Conservation (phyloP, 2,329 filamentous ascomycete genomes). For the Colletotrichum sidae region DNA sequence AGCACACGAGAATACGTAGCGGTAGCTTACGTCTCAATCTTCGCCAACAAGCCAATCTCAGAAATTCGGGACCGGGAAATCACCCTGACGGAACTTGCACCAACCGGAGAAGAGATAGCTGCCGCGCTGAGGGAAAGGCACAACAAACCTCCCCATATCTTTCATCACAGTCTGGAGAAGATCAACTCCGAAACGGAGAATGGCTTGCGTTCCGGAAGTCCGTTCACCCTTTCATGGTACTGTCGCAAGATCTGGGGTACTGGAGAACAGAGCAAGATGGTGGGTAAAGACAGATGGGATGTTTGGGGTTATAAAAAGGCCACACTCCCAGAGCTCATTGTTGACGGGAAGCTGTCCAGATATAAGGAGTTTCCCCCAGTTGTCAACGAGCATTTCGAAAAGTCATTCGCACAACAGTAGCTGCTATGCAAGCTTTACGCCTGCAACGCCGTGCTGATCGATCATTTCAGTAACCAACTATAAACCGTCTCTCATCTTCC, state of each 20-base stretch:
- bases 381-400: conserved; percentile 25
- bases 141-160: conserved; percentile 34
- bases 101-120: conserved; percentile 42
- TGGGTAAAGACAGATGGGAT: conserved; percentile 43
- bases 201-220: conserved; percentile 36
- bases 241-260: conserved; percentile 44
- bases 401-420: background rate
- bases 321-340: conserved; percentile 39
- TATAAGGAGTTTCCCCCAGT: conserved; percentile 42
- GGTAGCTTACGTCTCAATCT: conserved; percentile 44
- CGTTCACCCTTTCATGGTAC: conserved; percentile 42
- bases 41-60: conserved; percentile 40
- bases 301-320: conserved; percentile 42
- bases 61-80: conserved; percentile 41
- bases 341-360: conserved; percentile 39
- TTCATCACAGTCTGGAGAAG: conserved; percentile 40
- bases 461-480: no score
- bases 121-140: conserved; percentile 39
- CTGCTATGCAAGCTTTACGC: no score
- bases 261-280: conserved; percentile 37
- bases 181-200: conserved; percentile 40
- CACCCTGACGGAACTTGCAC: conserved; percentile 41
- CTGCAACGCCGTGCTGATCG: no score
- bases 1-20: conserved; percentile 45
- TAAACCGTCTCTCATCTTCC: no score